These are phyloP conservation scores for Auriscalpium microsporum DNA, from an alignment of 768 basidiomycete genomes.

Conservation along the genomic window DNA sequence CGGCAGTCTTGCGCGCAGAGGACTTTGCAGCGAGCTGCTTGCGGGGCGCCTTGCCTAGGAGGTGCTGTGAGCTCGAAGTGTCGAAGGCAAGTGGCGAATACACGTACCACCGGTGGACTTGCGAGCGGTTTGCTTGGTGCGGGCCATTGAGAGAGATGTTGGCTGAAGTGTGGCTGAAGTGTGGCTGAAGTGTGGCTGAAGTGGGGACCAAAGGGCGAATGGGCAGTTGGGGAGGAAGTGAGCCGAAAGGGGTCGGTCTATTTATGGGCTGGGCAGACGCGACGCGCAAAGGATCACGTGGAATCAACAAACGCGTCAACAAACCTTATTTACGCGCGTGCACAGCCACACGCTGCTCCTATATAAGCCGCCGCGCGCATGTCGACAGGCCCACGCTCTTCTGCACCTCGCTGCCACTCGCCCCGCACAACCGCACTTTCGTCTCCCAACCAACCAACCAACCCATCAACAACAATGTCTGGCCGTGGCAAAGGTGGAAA, in stretches of 20 bases:
- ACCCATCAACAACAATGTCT: slow-evolving; percentile 41
- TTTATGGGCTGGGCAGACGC: slow-evolving; percentile 3
- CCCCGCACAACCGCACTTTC: slow-evolving; percentile 2
- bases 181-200: neutral
- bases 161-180: neutral
- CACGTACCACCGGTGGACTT: slow-evolving; percentile 64
- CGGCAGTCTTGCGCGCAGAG: slow-evolving; percentile 50
- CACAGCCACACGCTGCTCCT: slow-evolving; percentile 10
- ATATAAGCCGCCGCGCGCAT: slow-evolving; percentile 15
- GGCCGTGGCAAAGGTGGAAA: slow-evolving; percentile 77
- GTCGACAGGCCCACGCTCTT: neutral
- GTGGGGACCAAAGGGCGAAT: neutral
- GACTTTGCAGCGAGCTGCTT: slow-evolving; percentile 67
- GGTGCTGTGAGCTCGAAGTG: neutral
- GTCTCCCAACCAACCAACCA: slow-evolving; percentile 5
- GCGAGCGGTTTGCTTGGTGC: slow-evolving; percentile 71
- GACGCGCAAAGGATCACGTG: slow-evolving; percentile 13
- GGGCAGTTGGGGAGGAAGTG: neutral
- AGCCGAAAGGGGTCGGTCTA: slow-evolving; percentile 4
- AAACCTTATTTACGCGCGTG: slow-evolving; percentile 13
- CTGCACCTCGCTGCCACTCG: slow-evolving; percentile 4
- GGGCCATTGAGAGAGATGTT: slow-evolving; percentile 42
- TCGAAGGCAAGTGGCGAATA: neutral
- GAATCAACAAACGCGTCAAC: slow-evolving; percentile 14
- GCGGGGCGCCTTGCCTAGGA: slow-evolving; percentile 51